These are phyloP conservation scores for Yarrowia keelungensis DNA, from an alignment of 805 yeast species.

Conservation along the genomic window DNA sequence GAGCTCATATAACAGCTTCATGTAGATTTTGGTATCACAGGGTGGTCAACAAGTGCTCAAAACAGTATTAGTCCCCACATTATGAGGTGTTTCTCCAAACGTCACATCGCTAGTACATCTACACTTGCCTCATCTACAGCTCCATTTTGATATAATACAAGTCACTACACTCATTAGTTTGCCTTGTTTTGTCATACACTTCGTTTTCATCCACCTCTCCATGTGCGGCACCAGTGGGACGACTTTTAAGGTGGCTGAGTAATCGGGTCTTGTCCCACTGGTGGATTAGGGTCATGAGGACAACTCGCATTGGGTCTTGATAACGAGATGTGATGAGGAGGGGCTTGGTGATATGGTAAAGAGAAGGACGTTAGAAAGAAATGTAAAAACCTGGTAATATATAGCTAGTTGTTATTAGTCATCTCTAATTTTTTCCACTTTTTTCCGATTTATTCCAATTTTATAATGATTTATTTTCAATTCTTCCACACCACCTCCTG, in stretches of 20 bases:
- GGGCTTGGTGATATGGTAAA: no score
- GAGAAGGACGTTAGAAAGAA: no score
- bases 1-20: no score
- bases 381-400: not conserved
- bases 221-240: not conserved
- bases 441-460: not conserved
- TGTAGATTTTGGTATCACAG: no score
- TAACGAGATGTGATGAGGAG: not conserved
- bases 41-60: no score
- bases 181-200: no score
- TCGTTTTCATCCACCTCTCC: no score
- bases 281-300: constrained; percentile 31
- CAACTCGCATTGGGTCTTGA: constrained; percentile 30
- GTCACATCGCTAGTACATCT: not conserved
- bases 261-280: not conserved
- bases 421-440: no score
- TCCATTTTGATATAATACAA: not conserved
- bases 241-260: not conserved
- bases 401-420: no score
- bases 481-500: not conserved
- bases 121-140: not conserved
- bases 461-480: no score
- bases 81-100: no score
- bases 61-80: no score
- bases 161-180: not conserved